These are phyloP conservation scores for Aspergillus piperis DNA, from an alignment of 2,329 filamentous ascomycete genomes.

Conservation along the genomic window DNA sequence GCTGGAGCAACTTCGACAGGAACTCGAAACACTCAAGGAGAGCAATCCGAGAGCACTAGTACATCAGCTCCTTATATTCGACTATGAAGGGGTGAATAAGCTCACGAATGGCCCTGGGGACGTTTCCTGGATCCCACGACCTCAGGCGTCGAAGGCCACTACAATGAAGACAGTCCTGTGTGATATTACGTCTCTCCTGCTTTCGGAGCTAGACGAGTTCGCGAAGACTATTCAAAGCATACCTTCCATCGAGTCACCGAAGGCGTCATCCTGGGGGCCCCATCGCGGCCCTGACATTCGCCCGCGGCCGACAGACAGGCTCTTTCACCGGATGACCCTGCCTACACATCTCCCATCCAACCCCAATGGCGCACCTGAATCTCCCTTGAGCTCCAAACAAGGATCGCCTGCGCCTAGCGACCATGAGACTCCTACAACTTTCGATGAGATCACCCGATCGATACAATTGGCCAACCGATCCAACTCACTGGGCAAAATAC, in stretches of 20 bases:
- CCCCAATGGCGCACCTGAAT: conserved; percentile 35
- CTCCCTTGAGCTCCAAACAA: conserved; percentile 42
- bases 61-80: conserved; percentile 78
- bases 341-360: conserved; percentile 60
- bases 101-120: conserved; percentile 62
- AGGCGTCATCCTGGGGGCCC: conserved; percentile 47
- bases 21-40: conserved; percentile 70
- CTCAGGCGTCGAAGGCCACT: conserved; percentile 68
- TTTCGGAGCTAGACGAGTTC: conserved; percentile 74
- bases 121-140: conserved; percentile 69
- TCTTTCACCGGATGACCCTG: conserved; percentile 76
- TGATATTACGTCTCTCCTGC: conserved; percentile 70
- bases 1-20: conserved; percentile 53
- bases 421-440: conserved; percentile 54
- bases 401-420: conserved; percentile 39
- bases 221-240: conserved; percentile 72
- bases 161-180: conserved; percentile 82
- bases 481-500: conserved; percentile 39
- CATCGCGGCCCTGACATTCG: conserved; percentile 54
- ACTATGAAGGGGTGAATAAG: conserved; percentile 61
- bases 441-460: conserved; percentile 53
- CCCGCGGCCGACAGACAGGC: conserved; percentile 56
- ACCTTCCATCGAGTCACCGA: conserved; percentile 76
- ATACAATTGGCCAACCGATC: conserved; percentile 43
- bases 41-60: conserved; percentile 74